Evolutionary conservation across 805 yeast species (phyloP).

Genomic region (Lipomyces japonicus): DNA sequence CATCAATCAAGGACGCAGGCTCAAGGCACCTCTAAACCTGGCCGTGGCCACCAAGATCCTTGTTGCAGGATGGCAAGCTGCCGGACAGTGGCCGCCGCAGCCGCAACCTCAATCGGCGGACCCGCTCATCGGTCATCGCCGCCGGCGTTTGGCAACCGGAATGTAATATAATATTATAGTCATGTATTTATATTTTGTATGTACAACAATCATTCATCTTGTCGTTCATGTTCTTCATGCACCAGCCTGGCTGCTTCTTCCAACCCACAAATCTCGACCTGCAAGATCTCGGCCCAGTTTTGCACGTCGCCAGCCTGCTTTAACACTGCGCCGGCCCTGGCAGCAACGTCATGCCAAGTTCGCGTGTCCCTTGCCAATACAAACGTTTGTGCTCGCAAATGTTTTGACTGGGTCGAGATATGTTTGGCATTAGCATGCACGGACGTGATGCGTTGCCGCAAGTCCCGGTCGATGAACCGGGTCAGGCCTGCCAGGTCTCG

Average conservation of each 20-base stretch:
- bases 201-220: background rate
- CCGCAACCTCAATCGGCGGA: slow-evolving; percentile 18
- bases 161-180: background rate
- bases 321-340: slow-evolving; percentile 12
- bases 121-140: slow-evolving; percentile 20
- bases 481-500: slow-evolving; percentile 25
- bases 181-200: background rate
- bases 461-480: slow-evolving; percentile 20
- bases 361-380: slow-evolving; percentile 17
- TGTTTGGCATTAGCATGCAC: slow-evolving; percentile 27
- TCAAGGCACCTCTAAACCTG: slow-evolving; percentile 69
- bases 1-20: slow-evolving; percentile 63
- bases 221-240: slow-evolving; percentile 27
- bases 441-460: slow-evolving; percentile 23
- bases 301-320: slow-evolving; percentile 45
- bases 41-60: slow-evolving; percentile 67
- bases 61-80: slow-evolving; percentile 80
- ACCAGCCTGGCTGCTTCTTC: slow-evolving; percentile 52
- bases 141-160: background rate
- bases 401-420: slow-evolving; percentile 22
- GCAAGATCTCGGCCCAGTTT: slow-evolving; percentile 61
- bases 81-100: slow-evolving; percentile 58
- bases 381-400: slow-evolving; percentile 17
- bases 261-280: slow-evolving; percentile 66
- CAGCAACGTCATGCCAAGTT: slow-evolving; percentile 22